phyloP scores from a whole-genome alignment of 2,329 filamentous ascomycete genomes.

The Pseudogymnoascus sp. region DNA sequence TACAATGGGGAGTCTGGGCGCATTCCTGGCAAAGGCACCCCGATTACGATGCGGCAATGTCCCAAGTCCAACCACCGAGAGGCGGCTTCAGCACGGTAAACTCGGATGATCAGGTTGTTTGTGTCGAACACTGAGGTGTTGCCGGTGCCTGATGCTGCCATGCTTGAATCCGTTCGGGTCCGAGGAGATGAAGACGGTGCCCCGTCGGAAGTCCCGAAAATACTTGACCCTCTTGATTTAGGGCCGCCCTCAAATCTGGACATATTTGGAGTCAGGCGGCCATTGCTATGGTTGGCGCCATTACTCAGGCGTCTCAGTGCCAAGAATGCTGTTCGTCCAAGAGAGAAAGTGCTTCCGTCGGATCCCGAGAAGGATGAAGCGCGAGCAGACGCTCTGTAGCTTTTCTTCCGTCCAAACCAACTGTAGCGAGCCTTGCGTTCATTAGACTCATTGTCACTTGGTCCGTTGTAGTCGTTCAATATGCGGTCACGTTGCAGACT shows the following conservation, averaged over 20 bases:
- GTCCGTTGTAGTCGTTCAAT: constrained; percentile 62
- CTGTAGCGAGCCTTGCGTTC: constrained; percentile 40
- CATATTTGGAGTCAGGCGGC: constrained; percentile 27
- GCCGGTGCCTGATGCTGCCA: constrained; percentile 24
- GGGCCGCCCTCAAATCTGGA: constrained; percentile 29
- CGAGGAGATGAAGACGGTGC: constrained; percentile 16
- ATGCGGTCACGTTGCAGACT: constrained; percentile 58
- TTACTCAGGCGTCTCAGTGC: constrained; percentile 68
- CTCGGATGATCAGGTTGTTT: constrained; percentile 74
- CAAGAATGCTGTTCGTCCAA: constrained; percentile 68
- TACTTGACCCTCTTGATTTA: constrained; percentile 39
- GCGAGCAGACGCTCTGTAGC: constrained; percentile 54
- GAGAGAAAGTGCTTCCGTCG: constrained; percentile 67
- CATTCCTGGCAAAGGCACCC: constrained; percentile 60
- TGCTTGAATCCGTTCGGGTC: constrained; percentile 22
- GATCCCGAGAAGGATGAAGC: constrained; percentile 53
- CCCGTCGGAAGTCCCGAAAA: constrained; percentile 50
- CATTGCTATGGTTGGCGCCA: constrained; percentile 63
- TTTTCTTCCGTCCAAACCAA: constrained; percentile 57
- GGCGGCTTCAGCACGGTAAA: constrained; percentile 70
- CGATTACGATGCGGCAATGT: constrained; percentile 74
- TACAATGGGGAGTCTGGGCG: constrained; percentile 52
- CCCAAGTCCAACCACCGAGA: constrained; percentile 91
- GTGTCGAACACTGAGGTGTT: constrained; percentile 57
- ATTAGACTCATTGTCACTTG: constrained; percentile 36